Evolutionary conservation across 768 basidiomycete species (phyloP).

Genomic region (Leccinum pellstonianum): DNA sequence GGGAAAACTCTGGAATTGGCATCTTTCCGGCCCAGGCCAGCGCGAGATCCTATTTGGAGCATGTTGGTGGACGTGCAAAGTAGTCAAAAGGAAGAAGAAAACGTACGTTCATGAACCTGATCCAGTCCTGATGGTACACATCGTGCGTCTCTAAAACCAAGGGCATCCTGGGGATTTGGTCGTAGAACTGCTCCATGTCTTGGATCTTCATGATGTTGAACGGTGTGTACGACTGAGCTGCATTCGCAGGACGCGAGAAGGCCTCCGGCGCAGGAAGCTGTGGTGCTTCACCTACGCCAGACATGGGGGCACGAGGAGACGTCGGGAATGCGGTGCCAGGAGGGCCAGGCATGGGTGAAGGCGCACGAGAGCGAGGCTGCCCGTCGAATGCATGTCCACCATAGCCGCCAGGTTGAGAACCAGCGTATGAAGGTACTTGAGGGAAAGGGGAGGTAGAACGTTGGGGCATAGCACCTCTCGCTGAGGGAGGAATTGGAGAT

Average conservation of each 20-base stretch:
- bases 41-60: conserved; percentile 55
- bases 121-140: conserved; percentile 78
- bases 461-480: conserved; percentile 11
- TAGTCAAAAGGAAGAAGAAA: not conserved
- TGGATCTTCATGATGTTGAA: conserved; percentile 72
- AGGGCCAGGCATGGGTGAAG: conserved; percentile 53
- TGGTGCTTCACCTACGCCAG: conserved; percentile 26
- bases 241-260: conserved; percentile 72
- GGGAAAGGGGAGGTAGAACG: conserved; percentile 34
- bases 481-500: conserved; percentile 29
- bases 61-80: not conserved
- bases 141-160: conserved; percentile 71
- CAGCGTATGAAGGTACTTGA: conserved; percentile 30
- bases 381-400: conserved; percentile 62
- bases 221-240: conserved; percentile 60
- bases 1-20: conserved; percentile 54
- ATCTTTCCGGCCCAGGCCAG: conserved; percentile 77
- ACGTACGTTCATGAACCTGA: conserved; percentile 70
- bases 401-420: conserved; percentile 41
- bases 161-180: conserved; percentile 71
- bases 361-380: conserved; percentile 45
- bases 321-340: conserved; percentile 29
- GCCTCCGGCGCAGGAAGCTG: conserved; percentile 66
- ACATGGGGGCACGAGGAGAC: conserved; percentile 30
- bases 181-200: conserved; percentile 74